Evolutionary conservation across 73 alveolate species (phyloP), one percentile per base, ranked within the genome.

Genomic region (Paramecium sonneborni): DNA sequence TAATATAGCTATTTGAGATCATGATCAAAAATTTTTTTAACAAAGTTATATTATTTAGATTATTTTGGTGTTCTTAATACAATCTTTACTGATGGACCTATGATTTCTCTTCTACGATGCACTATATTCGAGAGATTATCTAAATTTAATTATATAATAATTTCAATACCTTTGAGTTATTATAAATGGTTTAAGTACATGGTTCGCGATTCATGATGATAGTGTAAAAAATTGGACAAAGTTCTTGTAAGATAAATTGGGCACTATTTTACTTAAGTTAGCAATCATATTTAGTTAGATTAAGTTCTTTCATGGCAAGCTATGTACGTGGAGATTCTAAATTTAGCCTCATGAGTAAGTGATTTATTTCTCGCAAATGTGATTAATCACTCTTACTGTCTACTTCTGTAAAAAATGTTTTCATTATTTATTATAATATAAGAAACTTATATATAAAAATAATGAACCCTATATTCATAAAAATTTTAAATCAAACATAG

Each of bases 61-160:
- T 34, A 21, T 34, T 32, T 74, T 0, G 56, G 87, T 37, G 87
- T 34, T 21, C 87, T 28, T 34, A 74, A 20, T 37, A 32, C 44
- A 34, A 74, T 74, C 20, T 39, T 74, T 20, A 74, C 68, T 35
- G 87, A 34, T 28, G 87, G 87, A 28, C 87, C 87, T 62, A 62
- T 62, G 44, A 62, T 62, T 62, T 62, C 84, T 62, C 84, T 62
- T 12, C 84, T 62, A 1, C 84, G 39, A 62, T 26, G 20, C 23
- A 62, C 84, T 30, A 62, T 11, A 62, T 26, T 30, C 44, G 28
- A 62, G 39, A 62, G 44, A 30, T 26, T 62, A 30, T 62, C 84
- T 62, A 62, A 62, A 62, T 24, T n/a, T 3, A 62, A 26, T 62
- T 15, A 26, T 26, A 62, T 1, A 24, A 18, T n/a, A 18, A 18